Evolutionary conservation across 805 yeast genomes (phyloP).

Genomic region (Nakazawaea wickerhamii): DNA sequence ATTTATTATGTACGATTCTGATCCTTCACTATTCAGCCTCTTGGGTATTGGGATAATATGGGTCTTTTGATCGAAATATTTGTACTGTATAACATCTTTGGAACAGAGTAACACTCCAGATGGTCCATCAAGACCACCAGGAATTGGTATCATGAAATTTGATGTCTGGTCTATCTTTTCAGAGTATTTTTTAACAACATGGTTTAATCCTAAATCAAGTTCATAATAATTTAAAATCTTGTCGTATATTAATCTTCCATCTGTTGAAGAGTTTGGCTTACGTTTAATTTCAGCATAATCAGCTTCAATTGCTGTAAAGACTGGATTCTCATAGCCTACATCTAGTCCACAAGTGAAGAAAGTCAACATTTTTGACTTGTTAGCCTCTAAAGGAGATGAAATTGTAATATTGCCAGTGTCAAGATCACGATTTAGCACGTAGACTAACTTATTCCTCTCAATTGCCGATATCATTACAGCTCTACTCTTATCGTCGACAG

Average conservation of each 20-base stretch:
- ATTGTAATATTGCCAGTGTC: constrained; percentile 40
- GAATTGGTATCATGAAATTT: constrained; percentile 56
- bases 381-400: constrained; percentile 73
- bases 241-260: constrained; percentile 12
- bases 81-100: constrained; percentile 47
- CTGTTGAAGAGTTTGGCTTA: constrained; percentile 12
- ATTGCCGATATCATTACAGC: constrained; percentile 67
- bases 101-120: constrained; percentile 67
- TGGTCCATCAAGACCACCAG: constrained; percentile 67
- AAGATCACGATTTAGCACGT: constrained; percentile 49
- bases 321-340: constrained; percentile 76
- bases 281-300: constrained; percentile 35
- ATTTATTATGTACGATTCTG: constrained; percentile 36
- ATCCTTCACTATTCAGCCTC: constrained; percentile 25
- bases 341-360: constrained; percentile 57
- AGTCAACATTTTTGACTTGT: constrained; percentile 44
- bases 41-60: constrained; percentile 51
- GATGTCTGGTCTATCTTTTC: constrained; percentile 35
- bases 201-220: constrained; percentile 80
- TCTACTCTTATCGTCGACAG: constrained; percentile 66
- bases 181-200: constrained; percentile 51
- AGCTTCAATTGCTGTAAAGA: constrained; percentile 75
- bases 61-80: constrained; percentile 31
- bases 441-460: constrained; percentile 70
- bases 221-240: constrained; percentile 62